Evolutionary conservation across 805 yeast species (phyloP).

Genomic region (Ogataea angusta): DNA sequence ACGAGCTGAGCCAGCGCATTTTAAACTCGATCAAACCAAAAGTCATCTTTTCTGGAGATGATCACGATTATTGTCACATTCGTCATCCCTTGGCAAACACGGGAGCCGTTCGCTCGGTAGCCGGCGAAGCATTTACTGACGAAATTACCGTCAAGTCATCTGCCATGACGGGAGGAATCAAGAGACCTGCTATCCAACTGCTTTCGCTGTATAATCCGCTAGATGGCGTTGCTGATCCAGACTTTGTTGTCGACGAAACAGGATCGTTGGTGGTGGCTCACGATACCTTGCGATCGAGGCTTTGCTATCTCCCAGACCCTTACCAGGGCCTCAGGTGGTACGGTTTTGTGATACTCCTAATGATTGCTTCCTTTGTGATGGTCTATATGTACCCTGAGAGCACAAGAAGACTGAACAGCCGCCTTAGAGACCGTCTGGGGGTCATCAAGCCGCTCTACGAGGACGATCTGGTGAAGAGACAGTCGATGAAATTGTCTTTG

Average conservation of each 20-base stretch:
- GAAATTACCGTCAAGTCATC: conserved; percentile 88
- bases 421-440: conserved; percentile 4
- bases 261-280: conserved; percentile 22
- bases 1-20: conserved; percentile 53
- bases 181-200: conserved; percentile 81
- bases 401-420: conserved; percentile 9
- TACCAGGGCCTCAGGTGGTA: conserved; percentile 24
- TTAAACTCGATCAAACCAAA: conserved; percentile 59
- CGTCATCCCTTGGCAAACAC: conserved; percentile 41
- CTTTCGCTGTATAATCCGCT: conserved; percentile 51
- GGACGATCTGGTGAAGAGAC: conserved; percentile 6
- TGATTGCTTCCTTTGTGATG: conserved; percentile 19
- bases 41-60: conserved; percentile 86
- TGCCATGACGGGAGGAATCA: conserved; percentile 91
- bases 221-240: conserved; percentile 4
- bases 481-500: conserved; percentile 3
- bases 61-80: conserved; percentile 90
- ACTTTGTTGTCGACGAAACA: conserved; percentile 15
- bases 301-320: conserved; percentile 32
- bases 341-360: conserved; percentile 7
- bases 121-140: conserved; percentile 17
- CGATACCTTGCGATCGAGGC: conserved; percentile 27
- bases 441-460: conserved; percentile 5
- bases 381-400: conserved; percentile 16
- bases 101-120: neutral